These are phyloP conservation scores for Alternaria sp. DNA, from an alignment of 2,329 filamentous ascomycete species.

Conservation along the genomic window DNA sequence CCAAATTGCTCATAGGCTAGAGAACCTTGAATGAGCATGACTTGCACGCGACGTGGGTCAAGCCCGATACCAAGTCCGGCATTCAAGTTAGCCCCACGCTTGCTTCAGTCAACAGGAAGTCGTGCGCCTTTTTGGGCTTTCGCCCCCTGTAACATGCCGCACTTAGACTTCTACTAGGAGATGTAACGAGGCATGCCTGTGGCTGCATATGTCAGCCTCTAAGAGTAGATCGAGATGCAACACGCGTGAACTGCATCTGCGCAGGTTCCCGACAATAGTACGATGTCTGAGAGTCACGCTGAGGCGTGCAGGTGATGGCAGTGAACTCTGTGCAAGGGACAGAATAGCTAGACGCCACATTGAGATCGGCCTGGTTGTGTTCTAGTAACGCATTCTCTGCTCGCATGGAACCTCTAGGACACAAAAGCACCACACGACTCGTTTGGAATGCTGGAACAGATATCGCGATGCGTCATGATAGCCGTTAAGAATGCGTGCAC, in stretches of 20 bases:
- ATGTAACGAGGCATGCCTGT: constrained; percentile 10
- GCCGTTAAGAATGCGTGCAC: constrained; percentile 11
- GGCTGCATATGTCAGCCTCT: constrained; percentile 11
- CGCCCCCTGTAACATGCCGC: constrained; percentile 10
- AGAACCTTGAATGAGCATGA: background rate
- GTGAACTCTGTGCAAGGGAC: background rate
- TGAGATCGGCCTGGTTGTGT: background rate
- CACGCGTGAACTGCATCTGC: constrained; percentile 4
- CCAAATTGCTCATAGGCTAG: background rate
- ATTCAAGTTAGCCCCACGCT: constrained; percentile 9
- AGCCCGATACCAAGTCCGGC: background rate
- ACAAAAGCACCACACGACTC: background rate
- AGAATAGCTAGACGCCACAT: background rate
- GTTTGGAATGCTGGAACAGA: background rate
- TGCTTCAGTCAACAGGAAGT: constrained; percentile 21
- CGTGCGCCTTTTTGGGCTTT: constrained; percentile 14
- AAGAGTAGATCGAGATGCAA: constrained; percentile 2
- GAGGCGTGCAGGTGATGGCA: constrained; percentile 14
- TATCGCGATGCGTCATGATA: constrained; percentile 2
- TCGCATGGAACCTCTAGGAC: background rate
- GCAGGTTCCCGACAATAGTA: constrained; percentile 14
- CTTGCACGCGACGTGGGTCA: background rate
- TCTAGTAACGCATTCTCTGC: background rate
- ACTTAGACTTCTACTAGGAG: constrained; percentile 7
- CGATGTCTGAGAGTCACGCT: constrained; percentile 15